These are phyloP conservation scores for Boletellus emodensis DNA, from an alignment of 768 basidiomycete species.

Conservation along the genomic window DNA sequence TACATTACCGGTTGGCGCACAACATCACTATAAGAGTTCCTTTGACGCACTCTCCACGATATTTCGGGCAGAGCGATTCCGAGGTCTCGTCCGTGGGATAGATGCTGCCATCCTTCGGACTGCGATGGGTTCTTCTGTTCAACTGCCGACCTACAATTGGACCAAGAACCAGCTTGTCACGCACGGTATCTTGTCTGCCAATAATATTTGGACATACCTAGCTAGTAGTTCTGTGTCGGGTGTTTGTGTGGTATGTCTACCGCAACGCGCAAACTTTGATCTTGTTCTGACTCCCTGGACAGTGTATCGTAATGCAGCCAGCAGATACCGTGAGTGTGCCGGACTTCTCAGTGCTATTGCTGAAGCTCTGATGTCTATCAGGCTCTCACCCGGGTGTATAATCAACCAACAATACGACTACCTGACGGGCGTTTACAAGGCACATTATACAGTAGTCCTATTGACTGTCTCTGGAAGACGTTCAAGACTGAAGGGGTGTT, in stretches of 20 bases:
- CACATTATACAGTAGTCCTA: slow-evolving; percentile 81
- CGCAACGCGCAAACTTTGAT: background rate
- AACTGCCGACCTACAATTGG: slow-evolving; percentile 94
- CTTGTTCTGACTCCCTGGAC: slow-evolving; percentile 7
- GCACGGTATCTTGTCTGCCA: slow-evolving; percentile 62
- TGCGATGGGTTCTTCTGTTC: slow-evolving; percentile 92
- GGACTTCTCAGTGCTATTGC: background rate
- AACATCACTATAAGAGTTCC: slow-evolving; percentile 86
- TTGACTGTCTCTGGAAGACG: slow-evolving; percentile 97
- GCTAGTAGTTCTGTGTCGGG: slow-evolving; percentile 88
- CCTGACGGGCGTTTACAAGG: slow-evolving; percentile 73
- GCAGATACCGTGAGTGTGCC: slow-evolving; percentile 72
- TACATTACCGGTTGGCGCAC: slow-evolving; percentile 87
- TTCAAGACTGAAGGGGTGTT: slow-evolving; percentile 81
- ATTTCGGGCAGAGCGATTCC: slow-evolving; percentile 67
- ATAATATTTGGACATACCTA: slow-evolving; percentile 85
- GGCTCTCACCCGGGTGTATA: slow-evolving; percentile 93
- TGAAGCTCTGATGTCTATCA: slow-evolving; percentile 25
- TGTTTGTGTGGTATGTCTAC: slow-evolving; percentile 73
- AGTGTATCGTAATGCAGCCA: slow-evolving; percentile 94
- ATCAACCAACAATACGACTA: slow-evolving; percentile 76
- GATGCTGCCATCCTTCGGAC: slow-evolving; percentile 93
- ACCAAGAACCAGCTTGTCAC: slow-evolving; percentile 78
- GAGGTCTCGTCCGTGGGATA: slow-evolving; percentile 85
- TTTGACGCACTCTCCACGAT: slow-evolving; percentile 81